Evolutionary conservation across 257 asterid genomes (phyloP), one percentile per base, ranked within the genome.

Genomic region (Verbascum thapsus): DNA sequence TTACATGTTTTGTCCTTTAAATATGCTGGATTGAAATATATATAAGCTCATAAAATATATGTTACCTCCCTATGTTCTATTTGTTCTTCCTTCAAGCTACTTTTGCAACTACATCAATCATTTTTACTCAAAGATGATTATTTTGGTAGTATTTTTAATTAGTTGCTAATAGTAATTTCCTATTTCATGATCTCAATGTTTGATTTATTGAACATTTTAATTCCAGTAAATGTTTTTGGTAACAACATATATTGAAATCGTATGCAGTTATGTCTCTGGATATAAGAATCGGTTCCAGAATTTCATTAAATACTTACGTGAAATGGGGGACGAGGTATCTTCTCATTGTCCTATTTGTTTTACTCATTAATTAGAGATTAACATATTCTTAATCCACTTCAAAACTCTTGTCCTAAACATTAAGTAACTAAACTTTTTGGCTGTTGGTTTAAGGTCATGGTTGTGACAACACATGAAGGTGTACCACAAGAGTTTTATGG

Each of bases 281-380:
- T 94, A 94, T 54, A 94, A 94, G 61, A 94, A 94, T 76, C 81
- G 99, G 73, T 94, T 94, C 85, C 99, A 94, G 86, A 94, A 90
- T 78, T 94, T 94, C 78, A 94, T 94, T 56, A 85, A 68, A 76
- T 88, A 94, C 83, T 85, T 94, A 48, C 95, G 96, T 7, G 99
- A 94, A 74, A 90, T 94, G 99, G 99, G 99, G 37, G 99, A 94
- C 73, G 99, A 94, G 99, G 98, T 94, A 76, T 64, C 66, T 50
- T 53, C 45, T 15, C 71, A n/a, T 47, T 53, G 41, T 64, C 41
- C 57, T 34, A 12, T 22, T 56, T 44, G 3, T 68, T 45, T 58
- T 5, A n/a, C 22, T 56, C 38, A 20, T 39, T 37, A 52, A 47
- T 43, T 16, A 47, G 60, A 41, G 45, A 48, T 34, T 45, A 17